phyloP scores from a whole-genome alignment of 108 stramenopile species.

The Cyclotella atomus region DNA sequence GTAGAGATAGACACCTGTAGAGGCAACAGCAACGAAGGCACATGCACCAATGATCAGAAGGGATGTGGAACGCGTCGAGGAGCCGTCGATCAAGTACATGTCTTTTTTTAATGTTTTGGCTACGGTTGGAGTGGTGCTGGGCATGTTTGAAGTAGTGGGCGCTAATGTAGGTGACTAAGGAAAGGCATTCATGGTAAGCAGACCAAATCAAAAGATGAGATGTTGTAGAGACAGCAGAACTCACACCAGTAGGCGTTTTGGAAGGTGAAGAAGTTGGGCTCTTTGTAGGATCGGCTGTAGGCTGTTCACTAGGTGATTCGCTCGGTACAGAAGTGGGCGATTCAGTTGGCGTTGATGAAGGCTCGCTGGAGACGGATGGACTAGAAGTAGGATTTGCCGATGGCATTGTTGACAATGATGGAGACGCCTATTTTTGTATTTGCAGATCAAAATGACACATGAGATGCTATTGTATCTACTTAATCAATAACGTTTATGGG shows the following conservation, averaged over 20 bases:
- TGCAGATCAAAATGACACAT: not conserved
- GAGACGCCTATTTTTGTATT: conserved; percentile 10
- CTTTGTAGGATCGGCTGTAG: not conserved
- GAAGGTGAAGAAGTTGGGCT: conserved; percentile 2
- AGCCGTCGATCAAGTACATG: conserved; percentile 18
- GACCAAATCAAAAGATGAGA: not conserved
- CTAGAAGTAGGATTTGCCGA: conserved; percentile 4
- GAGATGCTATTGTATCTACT: not conserved
- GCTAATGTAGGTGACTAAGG: conserved; percentile 6
- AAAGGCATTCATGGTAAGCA: not conserved
- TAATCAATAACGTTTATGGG: not conserved
- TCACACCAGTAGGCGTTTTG: not conserved
- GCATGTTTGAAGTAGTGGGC: conserved; percentile 8
- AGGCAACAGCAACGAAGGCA: conserved; percentile 30
- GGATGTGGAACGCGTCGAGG: conserved; percentile 14
- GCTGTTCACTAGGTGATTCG: not conserved
- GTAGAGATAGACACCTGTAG: conserved; percentile 24
- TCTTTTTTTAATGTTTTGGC: not conserved
- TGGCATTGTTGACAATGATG: not conserved
- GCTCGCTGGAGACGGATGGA: conserved; percentile 6
- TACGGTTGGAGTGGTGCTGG: conserved; percentile 15
- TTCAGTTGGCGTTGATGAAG: not conserved
- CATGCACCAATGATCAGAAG: conserved; percentile 32
- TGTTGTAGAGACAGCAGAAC: not conserved
- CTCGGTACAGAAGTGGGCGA: not conserved